Base-by-base conservation (phyloP, 163 green algal species). In the Chloromonas sp. region DNA sequence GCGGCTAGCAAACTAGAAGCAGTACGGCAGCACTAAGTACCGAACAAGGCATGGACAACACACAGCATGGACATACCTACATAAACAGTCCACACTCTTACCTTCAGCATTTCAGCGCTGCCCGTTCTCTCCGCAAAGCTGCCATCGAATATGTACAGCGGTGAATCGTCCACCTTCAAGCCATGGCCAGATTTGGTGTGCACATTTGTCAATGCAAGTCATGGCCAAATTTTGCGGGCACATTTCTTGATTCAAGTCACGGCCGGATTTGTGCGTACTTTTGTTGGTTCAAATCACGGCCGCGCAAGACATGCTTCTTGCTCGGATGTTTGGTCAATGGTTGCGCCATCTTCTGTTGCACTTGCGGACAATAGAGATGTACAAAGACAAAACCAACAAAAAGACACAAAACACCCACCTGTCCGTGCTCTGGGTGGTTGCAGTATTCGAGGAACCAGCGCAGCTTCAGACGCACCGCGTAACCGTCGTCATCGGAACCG, bases 141-240 rank as follows among this genome's bases (percentile, higher is more conserved):
- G 74, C 94, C 91, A 62, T 98, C 96, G 86, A 98, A 98, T 70
- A 98, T 93, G 92, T 98, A 98, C 79, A 98, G 87, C 0, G 95
- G 95, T 0, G 90, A 94, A 87, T 98, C 96, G 86, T 98, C 96
- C 0, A 71, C 36, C 36, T 36, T 36, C 36, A 36, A 36, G 36
- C 36, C 36, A 36, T 36, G 36, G 36, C 36, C 36, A 36, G 36
- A 36, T 36, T 36, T 36, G 36, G 36, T 36, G 36, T 36, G 36
- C 36, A 36, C 36, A 36, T 36, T 36, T 36, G 36, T 36, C 36
- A 36, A 36, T 36, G 36, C 36, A 36, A 36, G 36, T 36, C 36
- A 36, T 36, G 36, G 36, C 36, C 36, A 36, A 36, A 36, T 36
- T 36, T 36, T 36, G 36, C 36, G 36, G 36, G 36, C 36, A 36